Evolutionary conservation across 192 early-diverging fungal species (phyloP).

Genomic region (Dimargaris cristalligena): DNA sequence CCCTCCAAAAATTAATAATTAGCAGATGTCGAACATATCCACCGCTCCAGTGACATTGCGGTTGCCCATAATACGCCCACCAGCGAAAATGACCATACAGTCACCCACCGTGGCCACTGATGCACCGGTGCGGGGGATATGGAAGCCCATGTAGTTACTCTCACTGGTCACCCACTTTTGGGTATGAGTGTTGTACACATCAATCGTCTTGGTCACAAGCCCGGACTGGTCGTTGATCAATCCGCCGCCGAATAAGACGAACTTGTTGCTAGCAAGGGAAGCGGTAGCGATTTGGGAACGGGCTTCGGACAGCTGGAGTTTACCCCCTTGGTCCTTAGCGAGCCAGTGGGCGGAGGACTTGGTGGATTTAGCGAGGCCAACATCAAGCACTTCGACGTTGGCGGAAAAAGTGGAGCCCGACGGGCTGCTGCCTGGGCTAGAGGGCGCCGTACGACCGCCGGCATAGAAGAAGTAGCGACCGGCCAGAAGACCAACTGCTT

Average conservation of each 20-base stretch:
- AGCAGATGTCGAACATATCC: conserved; percentile 10
- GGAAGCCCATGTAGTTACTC: not conserved
- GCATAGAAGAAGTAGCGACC: not conserved
- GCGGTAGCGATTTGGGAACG: conserved; percentile 1
- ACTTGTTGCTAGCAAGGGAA: not conserved
- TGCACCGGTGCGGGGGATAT: conserved; percentile 2
- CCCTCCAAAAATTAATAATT: no score
- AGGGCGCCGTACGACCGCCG: not conserved
- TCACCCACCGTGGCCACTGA: not conserved
- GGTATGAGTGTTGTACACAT: not conserved
- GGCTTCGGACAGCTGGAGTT: not conserved
- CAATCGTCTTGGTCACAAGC: conserved; percentile 9
- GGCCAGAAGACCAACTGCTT: not conserved
- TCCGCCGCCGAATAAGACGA: conserved; percentile 2
- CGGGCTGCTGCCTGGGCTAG: not conserved
- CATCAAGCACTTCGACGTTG: no score
- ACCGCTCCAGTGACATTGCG: conserved; percentile 5
- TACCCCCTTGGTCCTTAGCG: not conserved
- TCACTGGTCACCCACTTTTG: not conserved
- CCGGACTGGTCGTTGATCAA: not conserved
- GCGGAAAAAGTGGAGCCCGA: not conserved
- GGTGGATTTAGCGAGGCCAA: no score
- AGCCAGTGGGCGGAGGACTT: no score
- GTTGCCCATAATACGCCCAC: conserved; percentile 4
- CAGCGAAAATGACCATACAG: conserved; percentile 6